A percentile compares a stretch with the other conserved stretches of the same genome.
Conservation (phyloP, 2,329 filamentous ascomycete genomes). For the Penicillium sp. region DNA sequence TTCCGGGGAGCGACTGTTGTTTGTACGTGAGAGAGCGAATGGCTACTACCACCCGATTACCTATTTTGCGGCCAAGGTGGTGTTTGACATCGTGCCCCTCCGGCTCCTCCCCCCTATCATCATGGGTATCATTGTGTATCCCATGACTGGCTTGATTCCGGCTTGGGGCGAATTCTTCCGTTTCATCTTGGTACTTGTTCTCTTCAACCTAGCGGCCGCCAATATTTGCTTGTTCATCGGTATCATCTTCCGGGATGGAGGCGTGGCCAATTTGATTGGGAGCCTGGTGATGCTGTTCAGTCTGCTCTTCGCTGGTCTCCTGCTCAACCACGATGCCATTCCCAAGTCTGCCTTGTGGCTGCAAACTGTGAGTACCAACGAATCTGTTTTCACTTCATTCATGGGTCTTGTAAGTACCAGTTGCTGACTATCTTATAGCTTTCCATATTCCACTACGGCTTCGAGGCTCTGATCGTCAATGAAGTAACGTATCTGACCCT, state of each 20-base stretch:
- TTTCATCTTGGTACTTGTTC: slow-evolving; percentile 80
- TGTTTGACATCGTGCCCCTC: slow-evolving; percentile 96
- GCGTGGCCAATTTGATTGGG: slow-evolving; percentile 86
- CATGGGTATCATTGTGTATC: slow-evolving; percentile 91
- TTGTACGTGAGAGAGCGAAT: slow-evolving; percentile 87
- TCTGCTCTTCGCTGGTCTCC: slow-evolving; percentile 81
- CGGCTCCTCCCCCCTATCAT: slow-evolving; percentile 87
- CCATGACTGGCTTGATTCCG: slow-evolving; percentile 87
- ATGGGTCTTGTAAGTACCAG: slow-evolving; percentile 32
- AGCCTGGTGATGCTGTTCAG: slow-evolving; percentile 97
- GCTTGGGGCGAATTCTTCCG: slow-evolving; percentile 76
- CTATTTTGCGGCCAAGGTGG: slow-evolving; percentile 89
- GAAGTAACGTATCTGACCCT: slow-evolving; percentile 85
- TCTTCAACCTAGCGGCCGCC: slow-evolving; percentile 92
- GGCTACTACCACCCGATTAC: slow-evolving; percentile 91
- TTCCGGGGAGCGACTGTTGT: slow-evolving; percentile 77
- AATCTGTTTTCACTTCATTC: too few species aligned
- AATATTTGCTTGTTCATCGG: slow-evolving; percentile 93
- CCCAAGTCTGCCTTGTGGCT: slow-evolving; percentile 78
- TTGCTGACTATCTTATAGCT: too few species aligned
- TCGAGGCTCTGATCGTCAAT: slow-evolving; percentile 93
- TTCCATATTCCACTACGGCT: slow-evolving; percentile 98
- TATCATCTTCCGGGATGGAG: slow-evolving; percentile 82
- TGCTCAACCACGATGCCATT: slow-evolving; percentile 90
- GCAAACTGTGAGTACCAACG: slow-evolving; percentile 60